Base-by-base conservation (phyloP, 2,329 filamentous ascomycete genomes). In the Fusarium napiforme region DNA sequence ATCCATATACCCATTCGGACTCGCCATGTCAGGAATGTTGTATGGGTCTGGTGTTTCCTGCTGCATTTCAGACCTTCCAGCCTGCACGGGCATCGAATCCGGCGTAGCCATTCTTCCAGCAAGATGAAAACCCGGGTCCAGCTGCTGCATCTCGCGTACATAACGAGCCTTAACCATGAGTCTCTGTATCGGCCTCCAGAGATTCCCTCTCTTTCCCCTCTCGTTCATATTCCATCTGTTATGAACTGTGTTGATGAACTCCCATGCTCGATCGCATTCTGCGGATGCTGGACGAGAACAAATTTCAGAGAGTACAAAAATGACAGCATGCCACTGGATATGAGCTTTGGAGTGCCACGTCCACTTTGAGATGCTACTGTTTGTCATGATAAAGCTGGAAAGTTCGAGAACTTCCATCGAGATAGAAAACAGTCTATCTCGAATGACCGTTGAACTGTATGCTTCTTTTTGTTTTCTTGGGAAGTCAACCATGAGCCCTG, bases 281-380 rank as follows among this genome's bases (percentile, higher is more conserved):
- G 4, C 0, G 0, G 47, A 60, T 2, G 47, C 40, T 9, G 58
- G 47, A 0, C 58, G 47, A 2, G 37, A 43, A 1, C 47, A 60
- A 11, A 60, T 60, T 1, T 60, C 58, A 2, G 60, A 63, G 1
- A 59, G n/a, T 1, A 63, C 42, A 7, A 63, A 59, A 0, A 59
- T 63, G 4, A 47, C 28, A 1, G 60, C 60, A 5, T 63, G 60
- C 53, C 53, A 63, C 4, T 59, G 60, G 5, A 63, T 63, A 14
- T 63, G 60, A 0, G 53, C 46, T 30, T 63, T 63, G 0, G 53
- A 59, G 42, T 63, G 60, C 60, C 60, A 63, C 4, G 60, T 59
- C 60, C 53, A 63, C 8, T 59, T 63, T 0, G 60, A 63, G 6
- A 63, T 49, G 10, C 12, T 47, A 0, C 6, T 39, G 4, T 47